phyloP scores from a whole-genome alignment of 805 yeast genomes.

The Zygotorulaspora danielsina region DNA sequence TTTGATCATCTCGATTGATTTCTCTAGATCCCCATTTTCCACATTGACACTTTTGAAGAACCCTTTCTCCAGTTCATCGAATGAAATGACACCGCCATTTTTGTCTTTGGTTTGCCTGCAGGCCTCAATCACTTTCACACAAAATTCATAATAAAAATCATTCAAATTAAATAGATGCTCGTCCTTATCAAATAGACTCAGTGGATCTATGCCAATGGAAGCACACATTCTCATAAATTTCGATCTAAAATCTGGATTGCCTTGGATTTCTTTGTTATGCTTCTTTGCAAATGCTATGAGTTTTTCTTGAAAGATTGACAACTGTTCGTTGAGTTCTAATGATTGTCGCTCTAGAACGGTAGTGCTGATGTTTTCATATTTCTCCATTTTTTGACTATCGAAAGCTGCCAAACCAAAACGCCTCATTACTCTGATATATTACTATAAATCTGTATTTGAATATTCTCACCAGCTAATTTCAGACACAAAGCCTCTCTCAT shows the following conservation, averaged over 20 bases:
- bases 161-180: conserved; percentile 32
- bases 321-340: conserved; percentile 61
- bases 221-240: conserved; percentile 74
- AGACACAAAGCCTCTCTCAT: too few species aligned
- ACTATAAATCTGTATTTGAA: too few species aligned
- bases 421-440: too few species aligned
- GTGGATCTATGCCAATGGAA: conserved; percentile 80
- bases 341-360: conserved; percentile 46
- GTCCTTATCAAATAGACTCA: conserved; percentile 39
- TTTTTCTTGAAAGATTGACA: conserved; percentile 72
- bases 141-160: conserved; percentile 63
- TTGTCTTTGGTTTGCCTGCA: conserved; percentile 64
- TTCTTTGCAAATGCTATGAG: conserved; percentile 69
- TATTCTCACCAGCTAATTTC: too few species aligned
- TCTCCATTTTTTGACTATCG: conserved; percentile 23
- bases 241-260: conserved; percentile 58
- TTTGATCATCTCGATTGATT: conserved; percentile 50
- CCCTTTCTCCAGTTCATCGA: conserved; percentile 45
- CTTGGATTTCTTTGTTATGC: conserved; percentile 62
- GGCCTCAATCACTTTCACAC: conserved; percentile 70
- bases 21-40: conserved; percentile 49
- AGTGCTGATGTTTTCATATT: conserved; percentile 17
- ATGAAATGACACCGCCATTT: conserved; percentile 78
- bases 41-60: conserved; percentile 34
- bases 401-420: conserved; percentile 47